Conservation (phyloP, 768 basidiomycete genomes). For the Dacryopinax primogenitus region DNA sequence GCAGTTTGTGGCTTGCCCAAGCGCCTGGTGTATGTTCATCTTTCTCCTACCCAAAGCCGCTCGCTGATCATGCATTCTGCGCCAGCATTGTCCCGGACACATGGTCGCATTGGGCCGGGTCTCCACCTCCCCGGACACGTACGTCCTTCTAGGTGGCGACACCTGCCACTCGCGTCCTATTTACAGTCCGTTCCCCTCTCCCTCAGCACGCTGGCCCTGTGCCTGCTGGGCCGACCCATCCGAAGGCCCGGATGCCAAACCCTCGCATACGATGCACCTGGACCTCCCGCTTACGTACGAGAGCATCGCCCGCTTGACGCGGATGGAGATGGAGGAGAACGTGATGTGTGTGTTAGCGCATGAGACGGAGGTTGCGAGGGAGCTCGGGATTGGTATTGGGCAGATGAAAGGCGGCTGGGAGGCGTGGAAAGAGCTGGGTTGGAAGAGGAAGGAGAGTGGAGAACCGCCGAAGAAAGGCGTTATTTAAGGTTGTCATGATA, state of each 20-base stretch:
- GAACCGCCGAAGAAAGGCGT: neutral
- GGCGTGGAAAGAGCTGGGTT: neutral
- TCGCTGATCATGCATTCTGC: neutral
- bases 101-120: neutral
- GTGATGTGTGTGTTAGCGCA: neutral
- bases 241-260: neutral
- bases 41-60: neutral
- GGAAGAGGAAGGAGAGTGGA: neutral
- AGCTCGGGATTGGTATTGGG: neutral
- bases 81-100: neutral
- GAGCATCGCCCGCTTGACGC: neutral
- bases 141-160: neutral
- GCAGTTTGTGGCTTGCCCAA: neutral
- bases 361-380: slow-evolving; percentile 3
- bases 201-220: neutral
- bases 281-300: neutral
- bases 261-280: neutral
- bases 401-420: neutral
- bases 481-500: too few species aligned
- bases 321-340: slow-evolving; percentile 6
- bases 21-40: neutral
- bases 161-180: neutral
- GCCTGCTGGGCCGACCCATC: neutral
- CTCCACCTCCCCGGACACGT: neutral
- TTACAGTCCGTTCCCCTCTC: neutral